These are phyloP conservation scores for Botrytis fabae DNA, from an alignment of 2,329 filamentous ascomycete genomes.

Conservation along the genomic window DNA sequence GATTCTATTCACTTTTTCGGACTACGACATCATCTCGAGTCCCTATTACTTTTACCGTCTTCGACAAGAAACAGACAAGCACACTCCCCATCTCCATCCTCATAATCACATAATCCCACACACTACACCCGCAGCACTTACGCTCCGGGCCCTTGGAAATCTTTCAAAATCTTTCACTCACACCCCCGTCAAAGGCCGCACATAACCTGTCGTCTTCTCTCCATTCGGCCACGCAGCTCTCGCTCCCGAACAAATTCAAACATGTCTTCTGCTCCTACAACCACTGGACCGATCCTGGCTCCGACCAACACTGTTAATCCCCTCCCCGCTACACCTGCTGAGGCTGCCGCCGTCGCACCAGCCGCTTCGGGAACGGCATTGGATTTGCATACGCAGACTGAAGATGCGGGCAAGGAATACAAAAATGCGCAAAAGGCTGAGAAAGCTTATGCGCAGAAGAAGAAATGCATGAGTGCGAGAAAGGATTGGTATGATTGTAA, in stretches of 20 bases:
- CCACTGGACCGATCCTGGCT: slow-evolving; percentile 1
- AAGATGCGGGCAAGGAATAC: not conserved
- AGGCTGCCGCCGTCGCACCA: not conserved
- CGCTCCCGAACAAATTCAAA: slow-evolving; percentile 11
- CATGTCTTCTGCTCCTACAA: slow-evolving; percentile 8
- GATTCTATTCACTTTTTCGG: not conserved
- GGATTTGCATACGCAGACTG: slow-evolving; percentile 10
- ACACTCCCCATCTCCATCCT: not conserved
- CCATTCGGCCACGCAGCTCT: not conserved
- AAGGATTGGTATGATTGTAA: slow-evolving; percentile 17
- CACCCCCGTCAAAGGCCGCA: slow-evolving; percentile 15
- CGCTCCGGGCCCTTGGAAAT: not conserved
- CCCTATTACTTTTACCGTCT: not conserved
- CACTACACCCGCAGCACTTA: not conserved
- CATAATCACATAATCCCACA: slow-evolving; percentile 20
- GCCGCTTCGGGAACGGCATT: not conserved
- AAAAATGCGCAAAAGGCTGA: not conserved
- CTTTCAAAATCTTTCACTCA: slow-evolving; percentile 22
- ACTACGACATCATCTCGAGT: not conserved
- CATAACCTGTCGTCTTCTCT: slow-evolving; percentile 17
- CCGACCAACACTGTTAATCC: slow-evolving; percentile 21
- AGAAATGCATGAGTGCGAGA: slow-evolving; percentile 13
- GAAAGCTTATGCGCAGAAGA: slow-evolving; percentile 7
- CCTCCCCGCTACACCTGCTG: slow-evolving; percentile 14
- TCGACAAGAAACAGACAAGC: not conserved